Evolutionary conservation across 2,329 filamentous ascomycete genomes (phyloP).

Genomic region (Passalora sequoiae): DNA sequence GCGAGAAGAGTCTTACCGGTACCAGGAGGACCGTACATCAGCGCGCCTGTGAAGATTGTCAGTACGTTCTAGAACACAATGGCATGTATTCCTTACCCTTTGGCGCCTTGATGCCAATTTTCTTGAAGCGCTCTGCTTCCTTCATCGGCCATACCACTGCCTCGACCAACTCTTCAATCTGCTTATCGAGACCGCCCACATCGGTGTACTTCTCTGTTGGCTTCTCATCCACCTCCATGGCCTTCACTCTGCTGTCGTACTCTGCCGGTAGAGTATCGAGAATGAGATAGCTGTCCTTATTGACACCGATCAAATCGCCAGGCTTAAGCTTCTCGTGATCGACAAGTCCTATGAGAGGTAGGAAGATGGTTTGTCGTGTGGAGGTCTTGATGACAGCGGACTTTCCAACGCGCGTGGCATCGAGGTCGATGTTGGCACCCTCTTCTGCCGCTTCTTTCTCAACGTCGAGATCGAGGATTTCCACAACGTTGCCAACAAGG

Average conservation of each 20-base stretch:
- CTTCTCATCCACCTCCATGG: conserved; percentile 99
- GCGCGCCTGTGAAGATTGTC: conserved; percentile 59
- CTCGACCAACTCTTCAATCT: conserved; percentile 97
- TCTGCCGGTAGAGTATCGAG: conserved; percentile 94
- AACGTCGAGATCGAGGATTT: conserved; percentile 92
- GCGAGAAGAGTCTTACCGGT: conserved; percentile 90
- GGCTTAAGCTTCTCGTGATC: conserved; percentile 94
- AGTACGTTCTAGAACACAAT: conserved; percentile 1
- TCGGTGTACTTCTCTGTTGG: conserved; percentile 98
- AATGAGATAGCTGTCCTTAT: conserved; percentile 97
- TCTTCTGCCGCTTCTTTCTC: conserved; percentile 94
- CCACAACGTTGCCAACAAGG: conserved; percentile 95
- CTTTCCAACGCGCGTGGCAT: conserved; percentile 93
- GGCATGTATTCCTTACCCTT: conserved; percentile 61
- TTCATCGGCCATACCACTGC: conserved; percentile 99
- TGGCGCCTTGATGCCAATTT: conserved; percentile 98
- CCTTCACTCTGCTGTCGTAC: conserved; percentile 98
- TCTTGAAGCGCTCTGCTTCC: conserved; percentile 97
- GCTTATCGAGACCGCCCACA: conserved; percentile 94
- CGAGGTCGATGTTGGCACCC: conserved; percentile 96
- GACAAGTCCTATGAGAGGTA: conserved; percentile 92
- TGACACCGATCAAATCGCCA: conserved; percentile 93
- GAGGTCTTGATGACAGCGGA: conserved; percentile 99
- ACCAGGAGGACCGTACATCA: conserved; percentile 95
- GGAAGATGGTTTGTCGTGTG: conserved; percentile 95